These are phyloP conservation scores for Pichia sp. DNA, from an alignment of 1,139 yeast genomes.

Conservation along the genomic window DNA sequence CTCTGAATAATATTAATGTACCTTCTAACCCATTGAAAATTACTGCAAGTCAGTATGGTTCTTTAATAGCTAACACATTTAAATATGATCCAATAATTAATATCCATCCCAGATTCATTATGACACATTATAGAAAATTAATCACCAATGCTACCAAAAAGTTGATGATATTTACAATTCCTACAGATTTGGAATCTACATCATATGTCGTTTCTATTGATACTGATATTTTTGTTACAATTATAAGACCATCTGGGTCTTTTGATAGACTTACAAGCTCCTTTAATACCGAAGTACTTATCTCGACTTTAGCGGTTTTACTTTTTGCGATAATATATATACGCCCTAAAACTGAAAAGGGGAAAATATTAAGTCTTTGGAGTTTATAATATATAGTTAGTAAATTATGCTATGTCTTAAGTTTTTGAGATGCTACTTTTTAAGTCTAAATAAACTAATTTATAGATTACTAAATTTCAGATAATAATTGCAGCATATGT, in stretches of 20 bases:
- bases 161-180: slow-evolving; percentile 35
- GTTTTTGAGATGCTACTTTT: background rate
- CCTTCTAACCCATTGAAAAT: background rate
- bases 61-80: slow-evolving; percentile 3
- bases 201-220: slow-evolving; percentile 57
- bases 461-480: background rate
- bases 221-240: slow-evolving; percentile 67
- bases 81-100: slow-evolving; percentile 59
- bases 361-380: slow-evolving; percentile 4
- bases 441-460: background rate
- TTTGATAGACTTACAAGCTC: slow-evolving; percentile 60
- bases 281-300: slow-evolving; percentile 63
- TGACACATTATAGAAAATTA: slow-evolving; percentile 20
- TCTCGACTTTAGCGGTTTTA: slow-evolving; percentile 53
- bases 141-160: background rate
- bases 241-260: slow-evolving; percentile 74
- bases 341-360: slow-evolving; percentile 7
- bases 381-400: background rate
- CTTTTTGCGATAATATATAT: slow-evolving; percentile 33
- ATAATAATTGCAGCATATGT: slow-evolving; percentile 27
- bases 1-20: background rate
- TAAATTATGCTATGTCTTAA: background rate
- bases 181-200: slow-evolving; percentile 80
- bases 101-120: slow-evolving; percentile 25
- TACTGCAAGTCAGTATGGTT: slow-evolving; percentile 1